Percentiles rank a stretch among this genome's conserved stretches.
Evolutionary conservation across 345 rosid species (phyloP).

Genomic region (Lumnitzera racemosa): DNA sequence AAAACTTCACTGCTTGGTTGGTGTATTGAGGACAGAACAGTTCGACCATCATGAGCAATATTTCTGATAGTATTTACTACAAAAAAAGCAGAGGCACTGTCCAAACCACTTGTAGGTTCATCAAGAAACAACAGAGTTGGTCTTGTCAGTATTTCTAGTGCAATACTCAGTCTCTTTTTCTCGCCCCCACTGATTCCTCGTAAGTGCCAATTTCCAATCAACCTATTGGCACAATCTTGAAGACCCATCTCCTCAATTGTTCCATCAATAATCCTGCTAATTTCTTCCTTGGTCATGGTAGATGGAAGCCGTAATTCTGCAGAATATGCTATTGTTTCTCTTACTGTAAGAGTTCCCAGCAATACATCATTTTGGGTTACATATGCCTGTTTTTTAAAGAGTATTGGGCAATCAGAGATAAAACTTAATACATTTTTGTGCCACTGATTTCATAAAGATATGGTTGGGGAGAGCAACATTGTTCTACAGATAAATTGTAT

Average conservation of each 20-base stretch:
- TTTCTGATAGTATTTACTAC: constrained; percentile 44
- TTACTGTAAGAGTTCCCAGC: constrained; percentile 58
- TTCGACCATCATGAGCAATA: constrained; percentile 48
- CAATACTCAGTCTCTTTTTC: constrained; percentile 59
- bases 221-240: constrained; percentile 45
- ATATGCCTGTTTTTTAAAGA: constrained; percentile 38
- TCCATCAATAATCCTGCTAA: constrained; percentile 32
- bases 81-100: constrained; percentile 69
- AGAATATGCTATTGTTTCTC: constrained; percentile 59
- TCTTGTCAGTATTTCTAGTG: constrained; percentile 54
- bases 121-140: constrained; percentile 57
- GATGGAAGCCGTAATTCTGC: constrained; percentile 58
- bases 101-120: constrained; percentile 71
- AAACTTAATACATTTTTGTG: no score
- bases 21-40: constrained; percentile 53
- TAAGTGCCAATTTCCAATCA: constrained; percentile 66
- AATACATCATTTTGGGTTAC: constrained; percentile 67
- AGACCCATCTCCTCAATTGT: constrained; percentile 55
- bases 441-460: no score
- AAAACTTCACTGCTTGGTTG: constrained; percentile 78
- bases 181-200: constrained; percentile 78
- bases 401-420: no score
- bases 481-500: no score
- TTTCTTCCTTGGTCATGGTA: constrained; percentile 30
- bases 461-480: no score